Percentiles rank a stretch among this genome's conserved stretches.
Evolutionary conservation across 192 early-diverging fungal genomes (phyloP).

Genomic region (Coemansia sp.): DNA sequence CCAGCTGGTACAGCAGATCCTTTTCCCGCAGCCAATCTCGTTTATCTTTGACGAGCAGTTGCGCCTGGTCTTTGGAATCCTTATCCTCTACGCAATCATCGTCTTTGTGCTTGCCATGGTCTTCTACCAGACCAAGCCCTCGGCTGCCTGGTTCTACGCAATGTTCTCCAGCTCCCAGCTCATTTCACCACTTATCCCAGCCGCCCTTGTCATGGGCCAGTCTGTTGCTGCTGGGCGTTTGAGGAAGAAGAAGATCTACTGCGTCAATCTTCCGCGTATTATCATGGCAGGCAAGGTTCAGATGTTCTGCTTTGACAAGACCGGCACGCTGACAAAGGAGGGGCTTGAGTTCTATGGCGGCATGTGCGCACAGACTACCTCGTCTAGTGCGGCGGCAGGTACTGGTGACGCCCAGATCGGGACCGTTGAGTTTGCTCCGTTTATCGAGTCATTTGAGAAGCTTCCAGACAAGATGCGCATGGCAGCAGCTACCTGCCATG

Average conservation of each 20-base stretch:
- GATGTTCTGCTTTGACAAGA: constrained; percentile 66
- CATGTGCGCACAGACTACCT: constrained; percentile 6
- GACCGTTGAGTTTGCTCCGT: neutral
- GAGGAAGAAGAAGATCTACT: constrained; percentile 56
- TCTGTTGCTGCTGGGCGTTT: constrained; percentile 57
- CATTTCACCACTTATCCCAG: constrained; percentile 59
- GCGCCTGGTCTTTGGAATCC: constrained; percentile 57
- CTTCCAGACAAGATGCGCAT: constrained; percentile 10
- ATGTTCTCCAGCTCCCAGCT: constrained; percentile 63
- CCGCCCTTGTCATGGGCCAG: constrained; percentile 62
- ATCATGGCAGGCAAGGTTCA: constrained; percentile 63
- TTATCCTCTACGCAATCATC: constrained; percentile 58
- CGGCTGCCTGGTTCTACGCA: constrained; percentile 62
- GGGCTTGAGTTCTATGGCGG: constrained; percentile 60
- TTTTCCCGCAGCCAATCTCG: constrained; percentile 59
- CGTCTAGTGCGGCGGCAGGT: constrained; percentile 7
- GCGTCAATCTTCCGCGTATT: constrained; percentile 61
- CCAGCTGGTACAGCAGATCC: constrained; percentile 60
- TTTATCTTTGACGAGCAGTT: constrained; percentile 68
- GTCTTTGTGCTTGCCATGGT: constrained; percentile 33
- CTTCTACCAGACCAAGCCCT: constrained; percentile 51
- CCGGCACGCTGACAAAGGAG: constrained; percentile 66
- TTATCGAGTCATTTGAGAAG: constrained; percentile 1
- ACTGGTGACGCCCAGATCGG: constrained; percentile 22
- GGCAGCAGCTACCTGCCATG: constrained; percentile 50